Base-by-base conservation (phyloP, 768 basidiomycete species). In the Sporobolomyces phaffii region DNA sequence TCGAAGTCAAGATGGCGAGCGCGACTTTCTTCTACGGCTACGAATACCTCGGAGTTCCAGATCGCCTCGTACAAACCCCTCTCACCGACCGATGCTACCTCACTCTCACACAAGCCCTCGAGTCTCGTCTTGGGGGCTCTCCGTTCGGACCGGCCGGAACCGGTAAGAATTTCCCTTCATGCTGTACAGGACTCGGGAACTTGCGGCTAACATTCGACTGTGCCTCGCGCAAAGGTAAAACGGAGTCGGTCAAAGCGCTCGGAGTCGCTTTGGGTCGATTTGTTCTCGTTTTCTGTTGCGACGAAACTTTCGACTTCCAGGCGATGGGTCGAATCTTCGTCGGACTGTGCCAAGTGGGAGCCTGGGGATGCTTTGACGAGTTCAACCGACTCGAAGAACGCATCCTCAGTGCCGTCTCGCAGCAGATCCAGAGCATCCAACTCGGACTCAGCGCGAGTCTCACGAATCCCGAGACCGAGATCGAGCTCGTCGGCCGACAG, bases 301-400 rank as follows among this genome's bases (percentile, higher is more conserved):
- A 99, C 78, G 96, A 99, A 78, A 96, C 90, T 0, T 98, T 99
- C 78, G 96, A 99, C 78, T 98, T 98, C 82, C 93, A 98, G 77
- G 96, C 96, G 2, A 98, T 99, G 96, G 96, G 96, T 69, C 89
- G 96, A 69, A 98, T 99, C 73, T 99, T 99, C 77, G 87, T 98
- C 73, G 96, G 96, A 57, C 84, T 99, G 18, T 99, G 96, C 79
- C 93, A 96, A 81, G 96, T 98, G 40, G 96, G 96, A 36, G 96
- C 96, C 1, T 99, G 96, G 96, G 96, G 96, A 17, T 79, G 79
- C 68, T 80, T 80, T 65, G 92, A 96, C 76, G 92, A 96, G 79
- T 94, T 96, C 81, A 99, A 99, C 78, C 87, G 96, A 73, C 82
- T 99, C 49, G 96, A 98, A 77, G 96, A 99, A 78, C 87, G 96